These are phyloP conservation scores for Aspergillus neotritici DNA, from an alignment of 2,329 filamentous ascomycete genomes.

Conservation along the genomic window DNA sequence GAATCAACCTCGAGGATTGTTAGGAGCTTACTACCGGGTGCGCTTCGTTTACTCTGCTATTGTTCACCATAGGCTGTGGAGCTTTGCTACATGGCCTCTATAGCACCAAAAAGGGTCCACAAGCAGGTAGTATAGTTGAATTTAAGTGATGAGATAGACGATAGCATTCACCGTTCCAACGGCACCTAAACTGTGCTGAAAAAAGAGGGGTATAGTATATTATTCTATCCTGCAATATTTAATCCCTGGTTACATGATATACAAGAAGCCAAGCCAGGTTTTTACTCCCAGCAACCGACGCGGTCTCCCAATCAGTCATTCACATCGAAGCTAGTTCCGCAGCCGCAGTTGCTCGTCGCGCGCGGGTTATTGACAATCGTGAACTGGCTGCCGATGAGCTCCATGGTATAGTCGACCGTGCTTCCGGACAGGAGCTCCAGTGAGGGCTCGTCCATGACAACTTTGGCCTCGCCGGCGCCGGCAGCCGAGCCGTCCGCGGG, in stretches of 20 bases:
- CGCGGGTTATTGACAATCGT: conserved; percentile 91
- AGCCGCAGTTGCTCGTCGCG: conserved; percentile 91
- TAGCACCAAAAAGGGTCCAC: conserved; percentile 8
- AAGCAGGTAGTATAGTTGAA: conserved; percentile 10
- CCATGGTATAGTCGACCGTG: conserved; percentile 93
- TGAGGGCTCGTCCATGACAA: conserved; percentile 83
- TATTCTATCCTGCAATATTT: conserved; percentile 8
- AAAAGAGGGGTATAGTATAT: conserved; percentile 23
- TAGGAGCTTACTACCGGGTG: conserved; percentile 16
- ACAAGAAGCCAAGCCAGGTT: background rate
- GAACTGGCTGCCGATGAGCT: conserved; percentile 91
- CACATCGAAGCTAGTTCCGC: conserved; percentile 96
- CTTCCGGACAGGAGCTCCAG: conserved; percentile 85
- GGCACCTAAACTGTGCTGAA: background rate
- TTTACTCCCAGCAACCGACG: background rate
- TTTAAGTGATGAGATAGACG: conserved; percentile 18
- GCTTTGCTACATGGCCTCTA: conserved; percentile 7
- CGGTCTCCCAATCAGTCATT: conserved; percentile 47
- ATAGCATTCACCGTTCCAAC: conserved; percentile 9
- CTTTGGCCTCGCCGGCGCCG: conserved; percentile 59
- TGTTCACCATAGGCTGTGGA: conserved; percentile 13
- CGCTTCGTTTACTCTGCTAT: conserved; percentile 11
- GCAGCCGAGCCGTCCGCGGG: conserved; percentile 20
- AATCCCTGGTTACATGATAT: conserved; percentile 6
- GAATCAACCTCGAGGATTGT: conserved; percentile 16